These are phyloP conservation scores for Biscogniauxia mediterranea DNA, from an alignment of 2,329 filamentous ascomycete species.

Conservation along the genomic window DNA sequence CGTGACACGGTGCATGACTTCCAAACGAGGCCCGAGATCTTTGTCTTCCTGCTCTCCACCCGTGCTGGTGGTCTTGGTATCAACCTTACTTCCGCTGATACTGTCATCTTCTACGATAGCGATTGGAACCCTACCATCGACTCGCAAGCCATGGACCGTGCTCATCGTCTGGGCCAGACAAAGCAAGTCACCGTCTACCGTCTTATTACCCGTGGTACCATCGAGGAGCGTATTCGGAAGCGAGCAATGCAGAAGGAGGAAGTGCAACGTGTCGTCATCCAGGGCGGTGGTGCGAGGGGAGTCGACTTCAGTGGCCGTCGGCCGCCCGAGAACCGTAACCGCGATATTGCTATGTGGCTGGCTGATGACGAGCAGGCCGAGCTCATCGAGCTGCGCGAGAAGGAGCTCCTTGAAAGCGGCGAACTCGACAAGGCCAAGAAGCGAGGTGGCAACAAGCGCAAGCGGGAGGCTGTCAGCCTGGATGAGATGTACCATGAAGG, in stretches of 20 bases:
- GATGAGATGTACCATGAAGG: slow-evolving; percentile 99
- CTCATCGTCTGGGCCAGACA: slow-evolving; percentile 95
- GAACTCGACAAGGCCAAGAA: slow-evolving; percentile 64
- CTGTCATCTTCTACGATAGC: slow-evolving; percentile 98
- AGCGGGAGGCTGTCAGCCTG: slow-evolving; percentile 63
- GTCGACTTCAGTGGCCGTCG: slow-evolving; percentile 96
- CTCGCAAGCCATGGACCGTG: slow-evolving; percentile 97
- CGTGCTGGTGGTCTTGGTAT: slow-evolving; percentile 97
- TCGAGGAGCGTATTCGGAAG: slow-evolving; percentile 97
- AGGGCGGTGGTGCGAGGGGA: slow-evolving; percentile 78
- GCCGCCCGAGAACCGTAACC: slow-evolving; percentile 86
- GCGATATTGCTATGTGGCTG: slow-evolving; percentile 98
- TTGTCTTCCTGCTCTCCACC: slow-evolving; percentile 94
- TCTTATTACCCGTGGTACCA: slow-evolving; percentile 92
- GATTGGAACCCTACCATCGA: slow-evolving; percentile 99
- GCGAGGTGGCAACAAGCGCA: slow-evolving; percentile 56
- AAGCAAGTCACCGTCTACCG: slow-evolving; percentile 96
- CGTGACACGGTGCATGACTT: slow-evolving; percentile 96
- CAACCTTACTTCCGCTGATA: slow-evolving; percentile 94
- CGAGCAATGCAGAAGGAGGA: slow-evolving; percentile 97
- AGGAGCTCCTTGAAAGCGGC: slow-evolving; percentile 75
- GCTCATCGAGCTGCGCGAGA: slow-evolving; percentile 88
- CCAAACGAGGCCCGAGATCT: slow-evolving; percentile 91
- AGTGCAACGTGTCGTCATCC: slow-evolving; percentile 95
- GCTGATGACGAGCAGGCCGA: slow-evolving; percentile 96